phyloP scores from a whole-genome alignment of 495 filamentous ascomycete species.

The Aspergillus conjunctus region DNA sequence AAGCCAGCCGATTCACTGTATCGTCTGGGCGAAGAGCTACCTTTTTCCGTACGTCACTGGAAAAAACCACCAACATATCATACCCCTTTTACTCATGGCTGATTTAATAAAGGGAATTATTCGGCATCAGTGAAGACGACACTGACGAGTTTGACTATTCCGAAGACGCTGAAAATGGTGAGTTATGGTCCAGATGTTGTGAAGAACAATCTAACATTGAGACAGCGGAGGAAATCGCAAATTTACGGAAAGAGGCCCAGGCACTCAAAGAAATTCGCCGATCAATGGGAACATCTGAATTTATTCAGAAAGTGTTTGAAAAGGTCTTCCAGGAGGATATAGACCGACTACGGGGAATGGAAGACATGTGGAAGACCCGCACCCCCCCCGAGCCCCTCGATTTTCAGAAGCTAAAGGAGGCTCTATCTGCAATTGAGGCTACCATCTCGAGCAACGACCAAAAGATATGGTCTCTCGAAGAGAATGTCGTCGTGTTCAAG shows the following conservation, averaged over 20 bases:
- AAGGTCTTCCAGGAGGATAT: constrained; percentile 93
- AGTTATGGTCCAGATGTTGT: constrained; percentile 26
- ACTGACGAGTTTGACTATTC: constrained; percentile 68
- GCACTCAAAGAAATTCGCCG: constrained; percentile 80
- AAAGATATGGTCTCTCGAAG: constrained; percentile 73
- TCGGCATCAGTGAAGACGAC: constrained; percentile 87
- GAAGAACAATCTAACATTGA: constrained; percentile 25
- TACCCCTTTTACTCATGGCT: constrained; percentile 8
- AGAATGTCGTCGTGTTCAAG: constrained; percentile 84
- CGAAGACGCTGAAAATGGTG: constrained; percentile 79
- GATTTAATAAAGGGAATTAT: constrained; percentile 65
- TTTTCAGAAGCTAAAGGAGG: constrained; percentile 56
- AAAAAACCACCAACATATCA: neutral
- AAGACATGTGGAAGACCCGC: constrained; percentile 94
- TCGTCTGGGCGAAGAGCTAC: constrained; percentile 99
- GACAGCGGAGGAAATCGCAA: constrained; percentile 78
- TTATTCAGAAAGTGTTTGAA: constrained; percentile 78
- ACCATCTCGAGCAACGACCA: constrained; percentile 68
- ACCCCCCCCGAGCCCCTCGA: constrained; percentile 72
- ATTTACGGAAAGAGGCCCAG: constrained; percentile 77
- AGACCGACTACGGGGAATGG: constrained; percentile 78
- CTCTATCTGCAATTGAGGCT: constrained; percentile 51
- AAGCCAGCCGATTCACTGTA: constrained; percentile 95
- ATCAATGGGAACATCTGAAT: constrained; percentile 80
- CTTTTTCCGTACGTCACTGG: constrained; percentile 67